Percentiles rank a stretch among this genome's conserved stretches.
Evolutionary conservation across 495 filamentous ascomycete genomes (phyloP).

Genomic region (Xylaria sp.): DNA sequence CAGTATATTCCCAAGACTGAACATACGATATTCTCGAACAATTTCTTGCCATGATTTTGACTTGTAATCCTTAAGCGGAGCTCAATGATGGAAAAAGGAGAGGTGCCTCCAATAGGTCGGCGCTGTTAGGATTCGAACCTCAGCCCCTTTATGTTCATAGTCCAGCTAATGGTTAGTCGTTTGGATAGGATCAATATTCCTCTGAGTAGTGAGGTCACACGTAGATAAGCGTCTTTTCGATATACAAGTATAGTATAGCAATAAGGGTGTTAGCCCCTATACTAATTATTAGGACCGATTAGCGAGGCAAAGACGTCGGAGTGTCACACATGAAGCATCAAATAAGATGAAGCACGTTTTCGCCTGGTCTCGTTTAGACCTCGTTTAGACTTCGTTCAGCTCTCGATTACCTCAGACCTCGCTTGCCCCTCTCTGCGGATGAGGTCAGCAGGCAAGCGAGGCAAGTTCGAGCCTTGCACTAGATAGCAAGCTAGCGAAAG

Average conservation of each 20-base stretch:
- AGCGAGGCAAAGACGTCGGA: not conserved
- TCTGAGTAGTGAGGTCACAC: not conserved
- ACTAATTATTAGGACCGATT: constrained; percentile 6
- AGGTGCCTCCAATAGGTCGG: no score
- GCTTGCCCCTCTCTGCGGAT: no score
- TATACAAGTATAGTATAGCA: not conserved
- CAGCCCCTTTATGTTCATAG: no score
- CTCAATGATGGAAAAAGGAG: not conserved
- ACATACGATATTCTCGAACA: not conserved
- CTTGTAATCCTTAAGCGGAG: not conserved
- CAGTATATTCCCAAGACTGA: not conserved
- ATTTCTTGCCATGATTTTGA: not conserved
- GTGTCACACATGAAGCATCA: not conserved
- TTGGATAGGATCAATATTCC: not conserved
- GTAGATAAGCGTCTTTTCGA: not conserved
- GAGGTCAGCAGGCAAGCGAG: no score
- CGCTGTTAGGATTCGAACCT: no score
- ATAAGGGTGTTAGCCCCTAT: not conserved
- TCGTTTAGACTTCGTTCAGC: no score
- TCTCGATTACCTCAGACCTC: no score
- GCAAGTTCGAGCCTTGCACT: no score
- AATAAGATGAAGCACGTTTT: not conserved
- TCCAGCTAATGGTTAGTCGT: not conserved
- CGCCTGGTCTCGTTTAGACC: not conserved
- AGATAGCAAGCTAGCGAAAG: not conserved